phyloP scores from a whole-genome alignment of 2,329 filamentous ascomycete species.

The Tolypocladium tundrense region DNA sequence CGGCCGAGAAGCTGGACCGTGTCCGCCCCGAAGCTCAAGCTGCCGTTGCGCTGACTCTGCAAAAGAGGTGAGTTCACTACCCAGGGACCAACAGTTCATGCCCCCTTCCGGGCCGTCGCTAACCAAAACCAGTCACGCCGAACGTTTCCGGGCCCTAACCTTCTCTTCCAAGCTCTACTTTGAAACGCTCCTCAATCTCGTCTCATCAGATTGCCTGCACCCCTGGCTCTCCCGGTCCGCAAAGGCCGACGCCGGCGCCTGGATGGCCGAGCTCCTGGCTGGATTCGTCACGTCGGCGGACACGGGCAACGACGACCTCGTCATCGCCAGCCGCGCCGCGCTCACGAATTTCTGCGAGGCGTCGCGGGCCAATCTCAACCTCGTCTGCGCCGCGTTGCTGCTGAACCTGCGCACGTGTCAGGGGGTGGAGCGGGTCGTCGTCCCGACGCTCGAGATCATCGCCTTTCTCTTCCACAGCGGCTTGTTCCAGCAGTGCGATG shows the following conservation, averaged over 20 bases:
- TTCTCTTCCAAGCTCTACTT: slow-evolving; percentile 56
- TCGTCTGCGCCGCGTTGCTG: slow-evolving; percentile 40
- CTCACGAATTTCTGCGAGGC: slow-evolving; percentile 44
- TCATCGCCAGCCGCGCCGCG: slow-evolving; percentile 58
- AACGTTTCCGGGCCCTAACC: slow-evolving; percentile 26
- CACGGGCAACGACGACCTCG: slow-evolving; percentile 65
- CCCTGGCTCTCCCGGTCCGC: slow-evolving; percentile 25
- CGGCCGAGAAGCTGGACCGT: slow-evolving; percentile 83
- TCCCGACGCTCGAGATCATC: slow-evolving; percentile 67
- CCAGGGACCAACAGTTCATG: not conserved
- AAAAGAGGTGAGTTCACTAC: slow-evolving; percentile 30
- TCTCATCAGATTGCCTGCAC: slow-evolving; percentile 24
- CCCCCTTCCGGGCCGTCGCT: slow-evolving; percentile 3
- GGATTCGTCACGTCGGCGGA: slow-evolving; percentile 66
- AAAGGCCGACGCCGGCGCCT: slow-evolving; percentile 19
- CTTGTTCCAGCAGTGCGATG: slow-evolving; percentile 30
- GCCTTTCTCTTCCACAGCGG: slow-evolving; percentile 65
- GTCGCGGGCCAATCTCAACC: slow-evolving; percentile 27
- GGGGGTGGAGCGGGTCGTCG: slow-evolving; percentile 57
- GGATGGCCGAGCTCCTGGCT: slow-evolving; percentile 46
- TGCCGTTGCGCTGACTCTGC: slow-evolving; percentile 35
- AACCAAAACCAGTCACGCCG: slow-evolving; percentile 19
- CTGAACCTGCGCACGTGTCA: slow-evolving; percentile 42
- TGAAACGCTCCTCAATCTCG: slow-evolving; percentile 37
- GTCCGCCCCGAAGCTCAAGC: slow-evolving; percentile 60